Percentiles rank a stretch among this genome's conserved stretches.
Evolutionary conservation across 805 yeast genomes (phyloP).

Genomic region (Ogataea minuta): DNA sequence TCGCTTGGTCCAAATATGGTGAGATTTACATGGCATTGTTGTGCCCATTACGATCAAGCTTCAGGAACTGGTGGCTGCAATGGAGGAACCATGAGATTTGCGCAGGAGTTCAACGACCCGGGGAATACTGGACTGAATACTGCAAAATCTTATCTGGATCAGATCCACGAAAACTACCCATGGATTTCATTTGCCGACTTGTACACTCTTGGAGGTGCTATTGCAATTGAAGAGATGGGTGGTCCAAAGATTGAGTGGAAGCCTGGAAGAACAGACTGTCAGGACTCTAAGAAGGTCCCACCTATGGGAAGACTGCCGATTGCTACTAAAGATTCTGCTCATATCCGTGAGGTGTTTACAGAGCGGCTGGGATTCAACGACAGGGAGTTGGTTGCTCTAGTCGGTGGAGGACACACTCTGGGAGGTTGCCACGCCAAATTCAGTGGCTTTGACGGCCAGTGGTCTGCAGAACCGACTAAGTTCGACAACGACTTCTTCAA

Average conservation of each 20-base stretch:
- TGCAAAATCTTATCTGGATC: conserved; percentile 55
- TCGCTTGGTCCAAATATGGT: conserved; percentile 77
- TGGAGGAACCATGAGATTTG: conserved; percentile 65
- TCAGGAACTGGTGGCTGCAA: conserved; percentile 59
- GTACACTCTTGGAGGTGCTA: conserved; percentile 76
- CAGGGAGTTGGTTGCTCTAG: conserved; percentile 67
- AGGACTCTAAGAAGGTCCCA: conserved; percentile 49
- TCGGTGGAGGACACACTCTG: conserved; percentile 75
- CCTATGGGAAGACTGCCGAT: conserved; percentile 73
- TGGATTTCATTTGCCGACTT: conserved; percentile 80
- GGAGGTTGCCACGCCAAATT: conserved; percentile 68
- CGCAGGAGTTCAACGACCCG: conserved; percentile 52
- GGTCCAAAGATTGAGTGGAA: conserved; percentile 82
- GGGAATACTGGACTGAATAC: conserved; percentile 64
- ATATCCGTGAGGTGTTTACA: conserved; percentile 59
- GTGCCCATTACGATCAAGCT: conserved; percentile 72
- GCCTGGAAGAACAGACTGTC: conserved; percentile 71
- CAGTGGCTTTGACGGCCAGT: conserved; percentile 50
- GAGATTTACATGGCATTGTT: conserved; percentile 82
- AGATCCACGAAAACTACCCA: conserved; percentile 54
- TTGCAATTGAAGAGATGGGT: conserved; percentile 72
- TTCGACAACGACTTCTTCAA: conserved; percentile 45
- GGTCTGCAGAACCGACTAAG: conserved; percentile 41
- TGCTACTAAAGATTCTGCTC: conserved; percentile 62
- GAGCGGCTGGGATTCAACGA: conserved; percentile 65